Evolutionary conservation across 257 asterid genomes (phyloP).

Genomic region (Forsythia suspensa): DNA sequence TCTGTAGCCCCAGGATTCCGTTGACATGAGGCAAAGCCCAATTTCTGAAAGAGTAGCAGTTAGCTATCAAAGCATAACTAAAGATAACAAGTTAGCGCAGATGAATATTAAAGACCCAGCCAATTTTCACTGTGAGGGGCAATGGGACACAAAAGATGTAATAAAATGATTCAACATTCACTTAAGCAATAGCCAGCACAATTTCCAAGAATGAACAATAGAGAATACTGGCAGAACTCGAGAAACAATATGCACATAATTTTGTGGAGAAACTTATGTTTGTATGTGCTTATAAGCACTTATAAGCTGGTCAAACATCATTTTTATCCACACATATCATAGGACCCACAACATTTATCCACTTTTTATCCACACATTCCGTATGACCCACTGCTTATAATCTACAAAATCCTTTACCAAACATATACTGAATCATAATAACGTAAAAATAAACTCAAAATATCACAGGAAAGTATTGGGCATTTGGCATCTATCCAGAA

Average conservation of each 20-base stretch:
- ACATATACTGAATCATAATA: not conserved
- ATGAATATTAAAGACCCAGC: slow-evolving; percentile 15
- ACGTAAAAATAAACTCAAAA: slow-evolving; percentile 5
- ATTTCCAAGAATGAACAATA: not conserved
- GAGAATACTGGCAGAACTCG: not conserved
- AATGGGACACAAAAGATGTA: not conserved
- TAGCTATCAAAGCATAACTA: not conserved
- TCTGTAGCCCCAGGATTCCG: slow-evolving; percentile 86
- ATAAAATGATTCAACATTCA: not conserved
- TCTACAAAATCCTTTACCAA: too few relatives aligned
- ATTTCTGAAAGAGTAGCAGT: slow-evolving; percentile 57
- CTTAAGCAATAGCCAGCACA: not conserved
- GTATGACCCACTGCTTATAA: too few relatives aligned
- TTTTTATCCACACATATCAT: too few relatives aligned
- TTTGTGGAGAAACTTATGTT: not conserved
- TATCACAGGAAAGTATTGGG: slow-evolving; percentile 12
- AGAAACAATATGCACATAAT: not conserved
- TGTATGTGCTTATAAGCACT: too few relatives aligned
- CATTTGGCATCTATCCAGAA: slow-evolving; percentile 8
- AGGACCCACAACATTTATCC: too few relatives aligned
- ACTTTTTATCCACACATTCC: too few relatives aligned
- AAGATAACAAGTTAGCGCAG: slow-evolving; percentile 13
- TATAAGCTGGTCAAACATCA: too few relatives aligned
- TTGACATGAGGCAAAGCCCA: slow-evolving; percentile 96
- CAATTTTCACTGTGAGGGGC: not conserved